A percentile compares a stretch with the other conserved stretches of the same genome.
These are phyloP conservation scores for Anisodus acutangulus DNA, from an alignment of 257 asterid species.

Conservation along the genomic window DNA sequence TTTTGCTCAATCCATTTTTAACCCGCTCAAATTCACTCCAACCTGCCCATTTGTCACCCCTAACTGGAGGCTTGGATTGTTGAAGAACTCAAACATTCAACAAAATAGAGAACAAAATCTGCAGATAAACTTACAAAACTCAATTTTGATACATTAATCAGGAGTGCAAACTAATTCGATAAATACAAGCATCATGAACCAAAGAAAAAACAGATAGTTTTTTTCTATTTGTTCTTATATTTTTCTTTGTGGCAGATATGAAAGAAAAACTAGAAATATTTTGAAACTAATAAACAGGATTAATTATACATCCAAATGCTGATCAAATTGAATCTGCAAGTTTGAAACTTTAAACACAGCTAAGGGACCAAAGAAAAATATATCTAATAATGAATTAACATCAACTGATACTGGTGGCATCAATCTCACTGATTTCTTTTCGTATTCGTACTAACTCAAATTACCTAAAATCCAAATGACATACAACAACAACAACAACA, in stretches of 20 bases:
- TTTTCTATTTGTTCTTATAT: background rate
- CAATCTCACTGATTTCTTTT: constrained; percentile 3
- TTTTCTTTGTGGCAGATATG: background rate
- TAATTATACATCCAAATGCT: constrained; percentile 6
- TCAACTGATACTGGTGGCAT: background rate
- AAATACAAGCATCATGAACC: constrained; percentile 24
- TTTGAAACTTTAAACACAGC: background rate
- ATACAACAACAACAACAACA: no score
- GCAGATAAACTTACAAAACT: background rate
- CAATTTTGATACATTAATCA: background rate
- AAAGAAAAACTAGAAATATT: background rate
- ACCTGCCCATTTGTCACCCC: no score
- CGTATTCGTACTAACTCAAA: background rate
- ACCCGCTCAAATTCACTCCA: no score
- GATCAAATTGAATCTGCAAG: background rate
- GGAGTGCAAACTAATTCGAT: background rate
- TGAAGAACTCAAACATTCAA: constrained; percentile 21
- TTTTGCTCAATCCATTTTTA: no score
- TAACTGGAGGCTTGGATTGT: constrained; percentile 19
- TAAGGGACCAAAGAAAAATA: background rate
- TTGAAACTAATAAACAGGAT: background rate
- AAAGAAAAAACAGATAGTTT: background rate
- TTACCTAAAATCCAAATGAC: constrained; percentile 9
- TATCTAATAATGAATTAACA: background rate
- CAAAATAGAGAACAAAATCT: background rate